Conservation (phyloP, 805 yeast genomes). For the Wickerhamiella azyma region DNA sequence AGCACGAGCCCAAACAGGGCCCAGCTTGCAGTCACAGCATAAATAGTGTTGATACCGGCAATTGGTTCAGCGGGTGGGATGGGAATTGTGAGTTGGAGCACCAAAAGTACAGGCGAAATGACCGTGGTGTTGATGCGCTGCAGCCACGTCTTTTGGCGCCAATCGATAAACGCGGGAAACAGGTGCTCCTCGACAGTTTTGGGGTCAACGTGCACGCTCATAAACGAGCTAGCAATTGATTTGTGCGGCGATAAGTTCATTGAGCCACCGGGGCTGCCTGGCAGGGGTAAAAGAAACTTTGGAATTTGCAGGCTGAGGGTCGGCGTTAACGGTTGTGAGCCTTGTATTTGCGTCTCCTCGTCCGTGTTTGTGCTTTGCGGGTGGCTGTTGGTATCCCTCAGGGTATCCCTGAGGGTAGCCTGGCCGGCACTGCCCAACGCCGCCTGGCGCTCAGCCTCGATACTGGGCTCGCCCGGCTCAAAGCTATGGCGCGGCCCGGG, state of each 20-base stretch:
- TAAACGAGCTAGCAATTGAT: background rate
- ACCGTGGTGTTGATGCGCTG: slow-evolving; percentile 20
- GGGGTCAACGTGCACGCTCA: background rate
- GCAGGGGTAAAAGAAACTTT: background rate
- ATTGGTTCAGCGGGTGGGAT: slow-evolving; percentile 2
- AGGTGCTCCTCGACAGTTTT: slow-evolving; percentile 9
- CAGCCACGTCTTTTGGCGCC: slow-evolving; percentile 18
- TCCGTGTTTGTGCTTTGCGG: no score
- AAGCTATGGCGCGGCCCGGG: no score
- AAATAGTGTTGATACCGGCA: background rate
- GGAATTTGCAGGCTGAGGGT: background rate
- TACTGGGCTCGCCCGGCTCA: no score
- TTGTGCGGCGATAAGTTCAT: background rate
- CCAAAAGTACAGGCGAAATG: slow-evolving; percentile 23
- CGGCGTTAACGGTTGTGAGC: background rate
- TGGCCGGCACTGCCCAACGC: no score
- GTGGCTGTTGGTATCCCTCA: background rate
- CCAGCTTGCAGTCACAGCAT: slow-evolving; percentile 7
- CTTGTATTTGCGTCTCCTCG: background rate
- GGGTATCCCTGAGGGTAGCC: no score
- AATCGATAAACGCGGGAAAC: slow-evolving; percentile 22
- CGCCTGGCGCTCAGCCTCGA: no score
- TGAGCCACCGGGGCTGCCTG: background rate
- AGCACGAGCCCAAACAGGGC: background rate
- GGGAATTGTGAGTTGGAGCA: slow-evolving; percentile 25